Evolutionary conservation across 2,329 filamentous ascomycete genomes (phyloP).

Genomic region (Trichoderma polysporum): DNA sequence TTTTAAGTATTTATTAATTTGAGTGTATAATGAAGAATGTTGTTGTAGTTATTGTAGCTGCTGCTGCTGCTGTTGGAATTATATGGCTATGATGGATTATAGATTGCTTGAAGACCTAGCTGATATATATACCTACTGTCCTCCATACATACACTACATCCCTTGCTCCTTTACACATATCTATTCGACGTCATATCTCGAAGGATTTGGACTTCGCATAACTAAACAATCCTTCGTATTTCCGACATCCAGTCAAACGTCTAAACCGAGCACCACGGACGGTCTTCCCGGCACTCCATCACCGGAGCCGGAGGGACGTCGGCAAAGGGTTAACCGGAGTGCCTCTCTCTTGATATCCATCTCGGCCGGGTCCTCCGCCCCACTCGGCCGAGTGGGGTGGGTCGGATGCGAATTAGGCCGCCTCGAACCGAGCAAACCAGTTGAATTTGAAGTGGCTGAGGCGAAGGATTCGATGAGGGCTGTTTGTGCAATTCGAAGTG

Average conservation of each 20-base stretch:
- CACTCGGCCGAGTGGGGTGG: conserved; percentile 18
- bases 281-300: background rate
- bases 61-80: background rate
- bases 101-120: background rate
- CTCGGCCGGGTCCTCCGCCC: background rate
- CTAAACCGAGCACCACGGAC: background rate
- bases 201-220: background rate
- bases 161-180: background rate
- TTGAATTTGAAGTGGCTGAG: background rate
- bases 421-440: background rate
- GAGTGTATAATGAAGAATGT: background rate
- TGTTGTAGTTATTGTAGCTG: background rate
- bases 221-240: background rate
- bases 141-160: background rate
- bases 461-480: background rate
- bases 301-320: background rate
- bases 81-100: background rate
- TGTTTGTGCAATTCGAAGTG: background rate
- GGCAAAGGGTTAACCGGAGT: background rate
- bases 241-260: background rate
- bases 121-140: conserved; percentile 7
- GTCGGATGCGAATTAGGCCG: conserved; percentile 1
- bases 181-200: background rate
- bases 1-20: background rate
- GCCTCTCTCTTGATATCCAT: background rate